Evolutionary conservation across 345 rosid genomes (phyloP).

Genomic region (Pistacia atlantica): DNA sequence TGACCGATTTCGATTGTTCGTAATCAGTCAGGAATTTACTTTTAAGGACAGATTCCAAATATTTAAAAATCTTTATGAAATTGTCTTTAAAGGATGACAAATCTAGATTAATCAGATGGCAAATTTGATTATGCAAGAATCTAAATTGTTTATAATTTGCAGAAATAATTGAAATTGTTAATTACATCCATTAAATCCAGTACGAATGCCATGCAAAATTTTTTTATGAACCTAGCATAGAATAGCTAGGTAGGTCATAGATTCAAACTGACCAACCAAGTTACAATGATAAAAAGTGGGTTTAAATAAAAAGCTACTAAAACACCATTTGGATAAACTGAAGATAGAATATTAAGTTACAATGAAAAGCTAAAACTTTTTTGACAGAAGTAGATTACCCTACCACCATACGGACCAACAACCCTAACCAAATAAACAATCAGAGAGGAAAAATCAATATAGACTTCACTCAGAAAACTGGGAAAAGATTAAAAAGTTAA

Average conservation of each 20-base stretch:
- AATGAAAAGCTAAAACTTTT: background rate
- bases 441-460: background rate
- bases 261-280: background rate
- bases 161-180: background rate
- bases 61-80: too few relatives aligned
- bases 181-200: background rate
- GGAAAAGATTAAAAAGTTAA: conserved; percentile 20
- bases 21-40: too few relatives aligned
- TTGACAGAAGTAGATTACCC: background rate
- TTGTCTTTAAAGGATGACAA: too few relatives aligned
- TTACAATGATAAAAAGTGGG: background rate
- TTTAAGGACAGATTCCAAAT: too few relatives aligned
- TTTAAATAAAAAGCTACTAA: background rate
- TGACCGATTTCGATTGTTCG: too few relatives aligned
- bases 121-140: background rate
- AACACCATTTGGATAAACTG: background rate
- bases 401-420: background rate
- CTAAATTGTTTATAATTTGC: conserved; percentile 3
- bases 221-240: background rate
- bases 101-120: too few relatives aligned
- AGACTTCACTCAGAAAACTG: conserved; percentile 2
- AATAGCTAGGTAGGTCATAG: background rate
- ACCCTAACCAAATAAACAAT: conserved; percentile 1
- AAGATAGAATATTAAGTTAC: background rate
- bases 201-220: background rate